phyloP scores from a whole-genome alignment of 176 grass and related monocot species.

The Cenchrus fungigraminus region DNA sequence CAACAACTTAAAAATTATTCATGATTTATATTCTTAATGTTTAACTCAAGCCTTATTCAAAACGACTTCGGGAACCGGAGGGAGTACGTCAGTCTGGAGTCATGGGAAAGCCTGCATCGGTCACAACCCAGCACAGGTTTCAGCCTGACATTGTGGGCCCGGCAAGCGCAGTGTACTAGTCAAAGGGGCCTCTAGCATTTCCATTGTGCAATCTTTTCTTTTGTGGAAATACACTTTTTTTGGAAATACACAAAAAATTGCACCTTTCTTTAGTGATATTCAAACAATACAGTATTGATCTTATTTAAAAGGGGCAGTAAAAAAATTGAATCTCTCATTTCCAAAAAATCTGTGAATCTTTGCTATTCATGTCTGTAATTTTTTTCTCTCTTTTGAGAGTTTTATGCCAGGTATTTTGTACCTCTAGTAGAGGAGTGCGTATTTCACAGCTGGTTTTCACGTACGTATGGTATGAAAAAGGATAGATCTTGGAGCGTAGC shows the following conservation, averaged over 20 bases:
- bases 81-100: not conserved
- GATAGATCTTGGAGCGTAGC: slow-evolving; percentile 45
- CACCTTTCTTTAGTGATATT: too few species aligned
- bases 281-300: too few species aligned
- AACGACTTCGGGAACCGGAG: too few species aligned
- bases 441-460: slow-evolving; percentile 6
- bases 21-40: too few species aligned
- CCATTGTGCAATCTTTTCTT: not conserved
- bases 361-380: not conserved
- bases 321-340: too few species aligned
- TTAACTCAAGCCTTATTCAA: too few species aligned
- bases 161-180: not conserved
- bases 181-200: not conserved
- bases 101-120: slow-evolving; percentile 33
- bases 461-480: not conserved
- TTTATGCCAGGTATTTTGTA: not conserved
- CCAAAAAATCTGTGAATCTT: not conserved
- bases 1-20: too few species aligned
- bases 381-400: not conserved
- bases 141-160: not conserved
- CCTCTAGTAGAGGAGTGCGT: not conserved
- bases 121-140: not conserved
- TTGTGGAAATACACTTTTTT: not conserved
- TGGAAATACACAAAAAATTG: too few species aligned
- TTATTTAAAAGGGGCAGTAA: too few species aligned